Percentiles rank a stretch among this genome's conserved stretches.
These are phyloP conservation scores for Hygrocybe punicea DNA, from an alignment of 768 basidiomycete genomes.

Conservation along the genomic window DNA sequence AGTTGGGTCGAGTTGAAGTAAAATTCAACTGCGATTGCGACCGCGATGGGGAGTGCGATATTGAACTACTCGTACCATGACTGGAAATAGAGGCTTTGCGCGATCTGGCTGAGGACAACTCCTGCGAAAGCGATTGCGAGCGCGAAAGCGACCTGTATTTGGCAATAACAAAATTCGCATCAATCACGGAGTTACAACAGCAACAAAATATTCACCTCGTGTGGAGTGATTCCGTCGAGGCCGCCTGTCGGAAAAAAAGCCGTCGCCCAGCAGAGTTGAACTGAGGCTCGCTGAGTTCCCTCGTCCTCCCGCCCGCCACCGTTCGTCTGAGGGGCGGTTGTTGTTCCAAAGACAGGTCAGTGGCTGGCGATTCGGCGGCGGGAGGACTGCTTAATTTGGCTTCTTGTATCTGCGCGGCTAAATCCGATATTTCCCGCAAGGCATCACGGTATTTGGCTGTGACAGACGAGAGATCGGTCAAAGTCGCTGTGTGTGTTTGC, in stretches of 20 bases:
- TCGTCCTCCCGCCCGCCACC: slow-evolving; percentile 46
- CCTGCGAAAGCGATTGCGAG: slow-evolving; percentile 96
- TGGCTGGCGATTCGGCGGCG: slow-evolving; percentile 38
- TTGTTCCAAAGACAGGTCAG: slow-evolving; percentile 41
- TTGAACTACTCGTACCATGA: slow-evolving; percentile 62
- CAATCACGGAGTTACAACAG: slow-evolving; percentile 11
- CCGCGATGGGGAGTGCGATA: slow-evolving; percentile 53
- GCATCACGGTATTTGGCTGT: slow-evolving; percentile 85
- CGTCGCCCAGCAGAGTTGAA: slow-evolving; percentile 54
- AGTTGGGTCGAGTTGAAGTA: slow-evolving; percentile 45
- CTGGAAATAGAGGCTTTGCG: slow-evolving; percentile 80
- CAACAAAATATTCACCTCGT: slow-evolving; percentile 54
- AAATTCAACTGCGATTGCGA: slow-evolving; percentile 44
- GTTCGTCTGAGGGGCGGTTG: slow-evolving; percentile 48
- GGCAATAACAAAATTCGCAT: slow-evolving; percentile 13
- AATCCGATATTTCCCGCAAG: slow-evolving; percentile 86
- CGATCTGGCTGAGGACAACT: slow-evolving; percentile 83
- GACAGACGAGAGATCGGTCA: slow-evolving; percentile 74
- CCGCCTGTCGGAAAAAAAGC: slow-evolving; percentile 85
- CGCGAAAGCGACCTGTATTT: slow-evolving; percentile 78
- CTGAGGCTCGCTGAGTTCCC: slow-evolving; percentile 50
- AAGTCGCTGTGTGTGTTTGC: slow-evolving; percentile 74
- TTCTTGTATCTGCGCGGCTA: slow-evolving; percentile 88
- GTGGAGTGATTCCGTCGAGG: slow-evolving; percentile 84
- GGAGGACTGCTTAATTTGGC: slow-evolving; percentile 61